Conservation (phyloP, 169 alveolate genomes). For the Babesia divergens region DNA sequence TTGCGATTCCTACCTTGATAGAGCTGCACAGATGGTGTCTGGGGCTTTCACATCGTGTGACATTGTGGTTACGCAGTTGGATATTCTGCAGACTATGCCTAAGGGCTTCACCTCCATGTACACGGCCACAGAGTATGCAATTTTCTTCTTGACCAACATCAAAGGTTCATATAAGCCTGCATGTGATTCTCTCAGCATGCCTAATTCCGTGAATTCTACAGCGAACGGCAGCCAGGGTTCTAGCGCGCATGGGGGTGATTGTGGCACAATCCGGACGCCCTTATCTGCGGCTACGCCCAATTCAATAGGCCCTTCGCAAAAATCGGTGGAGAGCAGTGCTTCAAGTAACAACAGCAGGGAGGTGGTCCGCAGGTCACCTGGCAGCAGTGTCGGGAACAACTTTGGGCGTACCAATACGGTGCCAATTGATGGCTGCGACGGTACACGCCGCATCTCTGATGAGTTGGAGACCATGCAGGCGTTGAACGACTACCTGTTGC, state of each 20-base stretch:
- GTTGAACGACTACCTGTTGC: slow-evolving; percentile 30
- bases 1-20: slow-evolving; percentile 53
- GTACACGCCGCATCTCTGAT: neutral
- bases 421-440: neutral
- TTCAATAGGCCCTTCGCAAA: no score
- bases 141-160: slow-evolving; percentile 46
- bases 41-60: slow-evolving; percentile 54
- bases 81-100: slow-evolving; percentile 61
- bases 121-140: slow-evolving; percentile 52
- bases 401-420: no score
- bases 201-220: no score
- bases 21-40: slow-evolving; percentile 18
- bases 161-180: slow-evolving; percentile 17
- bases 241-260: neutral
- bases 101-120: slow-evolving; percentile 59
- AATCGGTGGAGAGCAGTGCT: no score
- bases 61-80: slow-evolving; percentile 47
- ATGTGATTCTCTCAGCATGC: no score
- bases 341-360: no score
- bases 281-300: no score
- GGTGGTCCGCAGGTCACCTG: no score
- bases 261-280: neutral
- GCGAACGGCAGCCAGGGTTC: neutral
- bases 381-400: no score
- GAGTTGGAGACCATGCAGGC: neutral